Base-by-base conservation (phyloP, 108 stramenopile species). In the Cylindrotheca closterium region DNA sequence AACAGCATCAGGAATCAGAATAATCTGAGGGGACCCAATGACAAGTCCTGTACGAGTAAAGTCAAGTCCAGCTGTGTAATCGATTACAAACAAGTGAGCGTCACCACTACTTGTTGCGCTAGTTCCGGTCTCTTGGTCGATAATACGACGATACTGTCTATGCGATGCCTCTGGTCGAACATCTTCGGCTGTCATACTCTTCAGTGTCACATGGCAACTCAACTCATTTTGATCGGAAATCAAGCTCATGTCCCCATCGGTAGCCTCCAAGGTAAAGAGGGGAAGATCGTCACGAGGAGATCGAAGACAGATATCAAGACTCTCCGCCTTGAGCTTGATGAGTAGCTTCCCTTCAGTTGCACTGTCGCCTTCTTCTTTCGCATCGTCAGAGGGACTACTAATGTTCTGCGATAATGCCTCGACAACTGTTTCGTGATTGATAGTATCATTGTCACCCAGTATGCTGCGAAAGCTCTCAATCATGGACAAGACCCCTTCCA, bases 261-360 rank as follows among this genome's bases (percentile, higher is more conserved):
- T 73, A 80, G 91, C 87, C 3, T 77, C 86, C 42, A 91, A 33
- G 1, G 62, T 67, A 61, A 83, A 94, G 1, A 94, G 63, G 2
- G 92, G 92, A 22, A 85, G 70, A 53, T 91, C 92, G 51, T 94
- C 92, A 45, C 66, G 67, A 0, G 86, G 84, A 22, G 89, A 88
- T 66, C 83, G 85, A 48, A 94, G 59, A 45, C 53, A 67, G 49
- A 94, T 76, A 51, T 85, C 74, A 60, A 94, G 73, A 30, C 58
- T 65, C 37, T 86, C 62, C 91, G 89, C 88, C 42, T 73, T 37
- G 5, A 86, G 86, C 5, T 66, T 78, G 19, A 90, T 69, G 37
- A 81, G 70, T 52, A 86, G 27, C 23, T 23, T 26, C 7, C 37
- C 52, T 1, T 47, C n/a, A 1, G 23, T 47, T 49, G 0, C 1